These are phyloP conservation scores for Vachellia pachyceras DNA, from an alignment of 306 rosid species.

Conservation along the genomic window DNA sequence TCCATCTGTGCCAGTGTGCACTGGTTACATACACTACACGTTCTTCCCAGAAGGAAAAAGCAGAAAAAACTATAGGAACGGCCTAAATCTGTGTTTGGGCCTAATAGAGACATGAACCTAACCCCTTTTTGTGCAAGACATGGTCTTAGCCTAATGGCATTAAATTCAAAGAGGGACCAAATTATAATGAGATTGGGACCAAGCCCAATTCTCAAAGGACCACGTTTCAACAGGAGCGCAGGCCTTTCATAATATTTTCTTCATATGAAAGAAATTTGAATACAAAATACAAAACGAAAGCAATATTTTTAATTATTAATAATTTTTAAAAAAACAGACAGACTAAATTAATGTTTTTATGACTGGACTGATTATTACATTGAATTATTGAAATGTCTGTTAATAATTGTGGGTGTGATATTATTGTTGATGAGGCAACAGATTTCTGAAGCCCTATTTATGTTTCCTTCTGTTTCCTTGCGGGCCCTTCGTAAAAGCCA, in stretches of 20 bases:
- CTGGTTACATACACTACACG: too few species aligned
- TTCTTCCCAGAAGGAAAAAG: too few species aligned
- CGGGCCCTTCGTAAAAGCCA: background rate
- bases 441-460: background rate
- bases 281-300: background rate
- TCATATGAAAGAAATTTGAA: too few species aligned
- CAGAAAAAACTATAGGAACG: background rate
- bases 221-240: background rate
- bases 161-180: background rate
- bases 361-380: background rate
- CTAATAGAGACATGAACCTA: background rate
- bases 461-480: background rate
- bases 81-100: slow-evolving; percentile 6
- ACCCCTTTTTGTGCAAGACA: too few species aligned
- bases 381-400: background rate
- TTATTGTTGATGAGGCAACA: background rate
- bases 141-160: too few species aligned
- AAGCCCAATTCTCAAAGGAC: slow-evolving; percentile 3
- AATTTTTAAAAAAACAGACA: too few species aligned
- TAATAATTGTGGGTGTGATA: too few species aligned
- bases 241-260: background rate
- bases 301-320: too few species aligned
- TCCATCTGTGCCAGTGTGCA: too few species aligned
- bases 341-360: background rate
- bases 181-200: background rate